Evolutionary conservation across 495 filamentous ascomycete genomes (phyloP), one percentile per base, ranked within the genome.

Genomic region (Podospora bellae-mahoneyi): DNA sequence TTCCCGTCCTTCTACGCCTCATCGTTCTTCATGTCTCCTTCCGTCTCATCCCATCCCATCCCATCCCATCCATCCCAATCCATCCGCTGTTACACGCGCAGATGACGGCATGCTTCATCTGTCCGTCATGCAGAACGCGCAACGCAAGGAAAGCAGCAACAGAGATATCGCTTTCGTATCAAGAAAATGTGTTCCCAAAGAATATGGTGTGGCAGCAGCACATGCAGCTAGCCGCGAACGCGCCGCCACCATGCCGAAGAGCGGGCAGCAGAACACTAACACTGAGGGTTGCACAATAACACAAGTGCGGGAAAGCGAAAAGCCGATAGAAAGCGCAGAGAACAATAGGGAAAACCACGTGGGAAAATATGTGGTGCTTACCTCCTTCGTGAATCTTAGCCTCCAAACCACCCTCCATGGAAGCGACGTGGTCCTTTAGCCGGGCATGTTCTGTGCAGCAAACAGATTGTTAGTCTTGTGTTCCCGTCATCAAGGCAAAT

Each of bases 361-460:
- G 66, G 55, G 48, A 68, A 63, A 48, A 32, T 23, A 67, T 70
- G 69, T 64, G 59, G 30, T 67, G 81, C 90, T 84, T 84, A 92
- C 92, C 94, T 82, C 93, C 96, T 92, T 99, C 95, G 71, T 96
- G 85, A 58, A 99, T 88, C 74, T 83, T 87, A 32, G 95, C 92
- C 80, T 98, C 96, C 54, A 99, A 86, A 69, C 91, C 90, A 63
- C 92, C 93, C 20, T 90, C 85, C 94, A 99, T 97, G 64, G 83
- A 85, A 1, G 92, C 79, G 60, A 99, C 87, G 78, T 99, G 92
- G 55, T 96, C 92, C 77, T 94, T 96, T 66, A 99, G 82, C 76
- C 94, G 87, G 54, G 95, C 94, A 80, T 97, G 94, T 78, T 97
- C 95, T 95, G 76, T 74, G 72, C 32, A 53, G 67, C 60, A 65